Base-by-base conservation (phyloP, 2,329 filamentous ascomycete genomes). In the Aspergillus hortae region DNA sequence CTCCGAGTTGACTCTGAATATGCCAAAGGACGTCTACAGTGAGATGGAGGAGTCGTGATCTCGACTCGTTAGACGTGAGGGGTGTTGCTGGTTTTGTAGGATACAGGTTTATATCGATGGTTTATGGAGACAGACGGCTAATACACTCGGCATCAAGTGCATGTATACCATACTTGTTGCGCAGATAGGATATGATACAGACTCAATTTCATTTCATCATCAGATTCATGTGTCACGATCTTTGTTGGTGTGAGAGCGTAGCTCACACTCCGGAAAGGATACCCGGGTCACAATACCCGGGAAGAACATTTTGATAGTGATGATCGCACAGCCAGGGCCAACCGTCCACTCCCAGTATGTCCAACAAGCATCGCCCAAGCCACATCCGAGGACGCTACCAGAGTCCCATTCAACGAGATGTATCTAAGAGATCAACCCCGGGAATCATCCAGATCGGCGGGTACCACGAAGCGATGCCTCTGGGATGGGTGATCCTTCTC, bases 1-100 rank as follows among this genome's bases (percentile, higher is more conserved):
- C 57, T 79, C 85, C 56, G 94, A 99, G 77, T 75, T 96, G 45
- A 85, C 83, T 2, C 75, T 96, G 45, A 79, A 85, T 54, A 69
- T 90, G 48, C 66, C 69, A 3, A 63, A 64, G 57, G 67, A 71
- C 64, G 57, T 74, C 6, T 72, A 74, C 48, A 61, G 60, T 15
- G 58, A 65, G 38, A 40, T 60, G 44, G 48, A 66, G 46, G 56
- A 64, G 46, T 61, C 49, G 48, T 33, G 15, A 47, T 21, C 9
- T 52, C 30, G 44, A 46, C 35, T 52, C 43, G 49, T 44, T 50
- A 46, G 17, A 15, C 5, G 32, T 46, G 21, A 30, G 30, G 12
- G 21, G 11, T 32, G 17, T 17, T n/a, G 17, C 15, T 33, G 25
- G 32, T 36, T 19, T n/a, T 47, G 43, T 52, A 50, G 52, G 32